A percentile compares a stretch with the other conserved stretches of the same genome.
These are phyloP conservation scores for Proliferodiscus dingleyae DNA, from an alignment of 2,329 filamentous ascomycete species.

Conservation along the genomic window DNA sequence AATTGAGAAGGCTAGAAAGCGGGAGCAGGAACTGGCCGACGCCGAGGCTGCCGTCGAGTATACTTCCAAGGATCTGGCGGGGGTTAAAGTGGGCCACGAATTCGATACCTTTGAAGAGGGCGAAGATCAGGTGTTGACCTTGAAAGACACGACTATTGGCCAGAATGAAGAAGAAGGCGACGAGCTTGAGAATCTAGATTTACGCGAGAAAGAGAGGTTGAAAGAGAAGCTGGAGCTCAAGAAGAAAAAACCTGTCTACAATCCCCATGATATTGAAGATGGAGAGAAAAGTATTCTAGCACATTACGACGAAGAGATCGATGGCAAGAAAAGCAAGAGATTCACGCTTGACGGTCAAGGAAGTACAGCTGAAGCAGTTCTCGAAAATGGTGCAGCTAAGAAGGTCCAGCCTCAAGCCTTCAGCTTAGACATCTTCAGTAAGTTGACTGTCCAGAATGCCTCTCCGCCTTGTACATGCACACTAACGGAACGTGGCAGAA, in stretches of 20 bases:
- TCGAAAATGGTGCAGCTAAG: slow-evolving; percentile 44
- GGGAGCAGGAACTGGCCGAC: slow-evolving; percentile 73
- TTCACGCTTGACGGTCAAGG: slow-evolving; percentile 84
- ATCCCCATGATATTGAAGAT: slow-evolving; percentile 69
- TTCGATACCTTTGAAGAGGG: slow-evolving; percentile 73
- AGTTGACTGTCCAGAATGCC: slow-evolving; percentile 21
- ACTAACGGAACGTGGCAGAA: slow-evolving; percentile 42
- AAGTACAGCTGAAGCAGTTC: slow-evolving; percentile 58
- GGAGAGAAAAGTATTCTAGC: slow-evolving; percentile 66
- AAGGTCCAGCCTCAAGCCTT: slow-evolving; percentile 64
- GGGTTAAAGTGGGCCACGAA: slow-evolving; percentile 89
- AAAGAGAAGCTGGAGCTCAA: slow-evolving; percentile 77
- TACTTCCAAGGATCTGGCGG: slow-evolving; percentile 78
- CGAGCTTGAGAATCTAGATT: slow-evolving; percentile 73
- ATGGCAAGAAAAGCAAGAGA: slow-evolving; percentile 79
- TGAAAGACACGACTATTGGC: slow-evolving; percentile 89
- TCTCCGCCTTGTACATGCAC: slow-evolving; percentile 23
- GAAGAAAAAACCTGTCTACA: slow-evolving; percentile 85
- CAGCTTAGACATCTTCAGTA: slow-evolving; percentile 67
- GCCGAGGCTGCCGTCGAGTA: slow-evolving; percentile 72
- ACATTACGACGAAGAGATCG: slow-evolving; percentile 94
- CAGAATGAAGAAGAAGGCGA: slow-evolving; percentile 83
- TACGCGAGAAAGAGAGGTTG: slow-evolving; percentile 68
- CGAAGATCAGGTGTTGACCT: slow-evolving; percentile 82
- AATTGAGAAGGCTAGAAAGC: slow-evolving; percentile 69